These are phyloP conservation scores for Plasmodium yoelii DNA, from an alignment of 169 alveolate species.

Conservation along the genomic window DNA sequence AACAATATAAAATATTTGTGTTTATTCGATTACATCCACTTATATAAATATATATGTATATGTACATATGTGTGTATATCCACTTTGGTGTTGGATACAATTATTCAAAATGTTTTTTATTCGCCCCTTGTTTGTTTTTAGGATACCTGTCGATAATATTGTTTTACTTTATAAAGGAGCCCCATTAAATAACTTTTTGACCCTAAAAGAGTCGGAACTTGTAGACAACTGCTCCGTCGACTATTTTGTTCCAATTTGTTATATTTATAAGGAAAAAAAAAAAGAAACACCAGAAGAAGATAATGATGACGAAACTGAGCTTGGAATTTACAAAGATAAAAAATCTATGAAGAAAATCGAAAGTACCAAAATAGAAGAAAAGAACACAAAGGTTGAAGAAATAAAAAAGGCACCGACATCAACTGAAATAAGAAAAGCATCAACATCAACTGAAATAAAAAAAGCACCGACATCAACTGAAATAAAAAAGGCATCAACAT, in stretches of 20 bases:
- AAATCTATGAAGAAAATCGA: not conserved
- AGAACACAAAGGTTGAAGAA: not conserved
- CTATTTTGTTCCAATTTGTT: conserved; percentile 59
- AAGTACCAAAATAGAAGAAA: conserved; percentile 1
- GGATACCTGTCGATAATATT: conserved; percentile 60
- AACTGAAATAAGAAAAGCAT: too few relatives aligned
- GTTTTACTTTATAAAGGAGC: conserved; percentile 64
- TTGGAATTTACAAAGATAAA: not conserved
- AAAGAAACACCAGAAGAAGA: not conserved
- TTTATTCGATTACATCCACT: not conserved
- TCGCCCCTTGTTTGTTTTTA: not conserved
- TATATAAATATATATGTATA: not conserved
- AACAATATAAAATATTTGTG: not conserved
- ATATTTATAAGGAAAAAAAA: conserved; percentile 51
- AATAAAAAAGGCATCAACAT: too few relatives aligned
- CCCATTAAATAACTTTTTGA: conserved; percentile 53
- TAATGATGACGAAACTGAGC: conserved; percentile 6
- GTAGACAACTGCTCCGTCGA: conserved; percentile 36
- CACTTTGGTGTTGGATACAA: too few relatives aligned
- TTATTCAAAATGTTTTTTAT: not conserved
- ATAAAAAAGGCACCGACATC: too few relatives aligned
- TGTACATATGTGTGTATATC: not conserved
- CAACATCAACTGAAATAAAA: too few relatives aligned
- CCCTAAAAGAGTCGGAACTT: conserved; percentile 57
- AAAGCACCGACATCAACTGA: too few relatives aligned